These are phyloP conservation scores for Mucor velutinosus DNA, from an alignment of 371 early-diverging fungal species.

Conservation along the genomic window DNA sequence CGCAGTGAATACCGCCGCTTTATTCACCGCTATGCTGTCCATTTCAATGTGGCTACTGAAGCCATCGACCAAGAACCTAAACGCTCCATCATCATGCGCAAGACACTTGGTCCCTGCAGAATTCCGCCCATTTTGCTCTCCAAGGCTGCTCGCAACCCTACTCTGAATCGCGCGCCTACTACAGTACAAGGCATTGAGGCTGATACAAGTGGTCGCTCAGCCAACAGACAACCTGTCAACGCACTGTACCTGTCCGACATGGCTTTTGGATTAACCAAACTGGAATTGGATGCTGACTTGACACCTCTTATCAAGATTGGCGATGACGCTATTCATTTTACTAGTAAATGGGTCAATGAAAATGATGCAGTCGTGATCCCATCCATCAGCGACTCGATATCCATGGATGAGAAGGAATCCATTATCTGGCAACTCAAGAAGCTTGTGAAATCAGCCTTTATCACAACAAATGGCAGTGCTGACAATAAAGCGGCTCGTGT, in stretches of 20 bases:
- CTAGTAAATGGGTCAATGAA: constrained; percentile 55
- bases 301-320: constrained; percentile 38
- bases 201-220: constrained; percentile 13
- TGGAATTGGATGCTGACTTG: constrained; percentile 51
- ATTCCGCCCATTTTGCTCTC: constrained; percentile 46
- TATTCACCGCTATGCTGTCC: constrained; percentile 69
- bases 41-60: constrained; percentile 66
- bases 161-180: constrained; percentile 40
- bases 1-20: constrained; percentile 64
- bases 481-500: constrained; percentile 46
- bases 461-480: background rate
- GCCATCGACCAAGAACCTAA: constrained; percentile 76
- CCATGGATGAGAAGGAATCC: constrained; percentile 53
- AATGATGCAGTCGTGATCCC: constrained; percentile 57
- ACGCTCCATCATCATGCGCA: constrained; percentile 68
- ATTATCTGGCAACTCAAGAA: constrained; percentile 54
- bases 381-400: constrained; percentile 36
- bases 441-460: constrained; percentile 33
- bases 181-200: constrained; percentile 18
- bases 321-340: constrained; percentile 40
- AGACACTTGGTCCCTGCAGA: constrained; percentile 41
- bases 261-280: constrained; percentile 56
- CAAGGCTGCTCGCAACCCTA: constrained; percentile 40
- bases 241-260: constrained; percentile 57
- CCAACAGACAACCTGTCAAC: constrained; percentile 52